Evolutionary conservation across 108 stramenopile genomes (phyloP).

Genomic region (Fistulifera solaris): DNA sequence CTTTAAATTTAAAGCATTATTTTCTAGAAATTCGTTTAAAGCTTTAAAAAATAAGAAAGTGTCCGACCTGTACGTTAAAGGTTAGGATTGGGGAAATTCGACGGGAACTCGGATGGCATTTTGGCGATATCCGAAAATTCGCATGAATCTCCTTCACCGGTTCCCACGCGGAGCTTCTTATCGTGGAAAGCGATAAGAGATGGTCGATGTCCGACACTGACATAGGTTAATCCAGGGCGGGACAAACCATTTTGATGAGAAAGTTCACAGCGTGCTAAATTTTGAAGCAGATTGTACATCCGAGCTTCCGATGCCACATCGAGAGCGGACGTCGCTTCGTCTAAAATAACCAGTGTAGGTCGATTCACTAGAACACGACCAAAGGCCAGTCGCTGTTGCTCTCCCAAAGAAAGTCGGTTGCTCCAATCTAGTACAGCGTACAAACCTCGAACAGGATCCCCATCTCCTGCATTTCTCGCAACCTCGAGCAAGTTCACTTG

Average conservation of each 20-base stretch:
- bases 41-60: no score
- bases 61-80: no score
- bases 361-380: conserved; percentile 61
- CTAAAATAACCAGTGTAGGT: conserved; percentile 76
- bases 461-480: conserved; percentile 65
- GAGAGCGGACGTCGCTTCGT: conserved; percentile 81
- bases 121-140: no score
- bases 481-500: conserved; percentile 61
- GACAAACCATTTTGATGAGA: conserved; percentile 28
- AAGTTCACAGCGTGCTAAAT: conserved; percentile 27
- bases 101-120: no score
- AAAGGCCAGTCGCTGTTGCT: conserved; percentile 88
- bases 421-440: conserved; percentile 78
- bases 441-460: conserved; percentile 66
- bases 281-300: conserved; percentile 77
- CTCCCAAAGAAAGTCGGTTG: conserved; percentile 86
- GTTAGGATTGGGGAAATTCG: no score
- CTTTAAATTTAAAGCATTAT: no score
- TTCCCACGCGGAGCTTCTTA: conserved; percentile 37
- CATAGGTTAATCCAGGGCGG: conserved; percentile 60
- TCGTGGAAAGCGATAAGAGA: conserved; percentile 82
- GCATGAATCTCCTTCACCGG: conserved; percentile 26
- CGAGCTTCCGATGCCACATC: conserved; percentile 52
- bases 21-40: no score
- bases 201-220: conserved; percentile 93